These are phyloP conservation scores for Pyrenophora tritici-repentis DNA, from an alignment of 2,329 filamentous ascomycete species.

Conservation along the genomic window DNA sequence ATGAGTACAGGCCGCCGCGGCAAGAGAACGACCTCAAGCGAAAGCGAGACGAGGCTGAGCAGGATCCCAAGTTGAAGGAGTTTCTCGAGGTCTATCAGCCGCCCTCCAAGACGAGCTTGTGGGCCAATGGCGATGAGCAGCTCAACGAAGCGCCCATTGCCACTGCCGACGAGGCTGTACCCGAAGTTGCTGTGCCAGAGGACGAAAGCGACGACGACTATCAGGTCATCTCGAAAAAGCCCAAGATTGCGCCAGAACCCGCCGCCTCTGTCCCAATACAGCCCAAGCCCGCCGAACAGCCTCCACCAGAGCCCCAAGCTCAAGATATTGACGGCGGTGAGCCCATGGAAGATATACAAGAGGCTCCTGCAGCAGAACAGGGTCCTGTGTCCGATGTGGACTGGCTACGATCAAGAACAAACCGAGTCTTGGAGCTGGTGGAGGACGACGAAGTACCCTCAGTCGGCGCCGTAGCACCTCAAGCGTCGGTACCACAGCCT, in stretches of 20 bases:
- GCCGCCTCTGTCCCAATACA: slow-evolving; percentile 10
- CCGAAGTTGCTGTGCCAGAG: slow-evolving; percentile 37
- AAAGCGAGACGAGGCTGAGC: slow-evolving; percentile 62
- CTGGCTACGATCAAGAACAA: slow-evolving; percentile 90
- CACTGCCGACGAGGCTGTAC: slow-evolving; percentile 23
- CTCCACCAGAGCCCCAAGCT: background rate
- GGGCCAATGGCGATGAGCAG: slow-evolving; percentile 59
- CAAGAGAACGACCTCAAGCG: slow-evolving; percentile 63
- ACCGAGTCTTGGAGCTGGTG: slow-evolving; percentile 79
- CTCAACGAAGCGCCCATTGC: slow-evolving; percentile 15
- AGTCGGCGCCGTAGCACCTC: background rate
- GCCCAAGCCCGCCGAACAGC: background rate
- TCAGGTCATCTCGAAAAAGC: slow-evolving; percentile 62
- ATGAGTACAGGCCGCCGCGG: slow-evolving; percentile 34
- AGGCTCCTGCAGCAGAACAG: slow-evolving; percentile 31
- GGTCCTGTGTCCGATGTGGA: slow-evolving; percentile 74
- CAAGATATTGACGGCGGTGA: slow-evolving; percentile 20
- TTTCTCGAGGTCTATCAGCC: slow-evolving; percentile 82
- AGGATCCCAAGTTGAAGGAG: slow-evolving; percentile 82
- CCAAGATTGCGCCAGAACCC: slow-evolving; percentile 36
- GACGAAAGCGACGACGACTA: slow-evolving; percentile 77
- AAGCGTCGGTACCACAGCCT: slow-evolving; percentile 3
- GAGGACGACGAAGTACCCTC: slow-evolving; percentile 68
- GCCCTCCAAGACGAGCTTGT: slow-evolving; percentile 66
- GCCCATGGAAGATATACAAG: slow-evolving; percentile 21